Evolutionary conservation across 1,284 basidiomycete genomes (phyloP), one percentile per base, ranked within the genome.

Genomic region (Ceratobasidium sp.): DNA sequence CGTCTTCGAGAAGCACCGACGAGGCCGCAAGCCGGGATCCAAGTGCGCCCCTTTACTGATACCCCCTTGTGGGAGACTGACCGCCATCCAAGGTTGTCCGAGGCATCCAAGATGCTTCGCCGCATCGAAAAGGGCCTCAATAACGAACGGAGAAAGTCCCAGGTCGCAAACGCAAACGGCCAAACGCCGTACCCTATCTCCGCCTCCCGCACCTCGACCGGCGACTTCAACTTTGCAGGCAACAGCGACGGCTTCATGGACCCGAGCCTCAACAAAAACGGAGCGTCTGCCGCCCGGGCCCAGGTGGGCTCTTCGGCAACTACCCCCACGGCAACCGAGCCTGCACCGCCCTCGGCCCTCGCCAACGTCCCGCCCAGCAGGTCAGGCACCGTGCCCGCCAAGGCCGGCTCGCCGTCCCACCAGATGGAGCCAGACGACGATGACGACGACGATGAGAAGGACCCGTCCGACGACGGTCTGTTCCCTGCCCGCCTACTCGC

Each of bases 21-120:
- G 92, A 48, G 92, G 92, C 50, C 87, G 92, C 72, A 93, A 93
- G 78, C 92, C 92, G n/a, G 92, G 92, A 76, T 93, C 92, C 80
- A 93, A 93, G 92, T 93, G 78, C 50, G 84, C 82, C 71, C n/a
- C 18, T 34, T 52, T 41, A 12, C 34, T 70, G 53, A 32, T 75
- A 55, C 55, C 46, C 52, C 67, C 45, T 52, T 39, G n/a, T 58
- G 60, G 58, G 46, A 72, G 71, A 72, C 64, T 70, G 69, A 72
- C 73, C 73, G 64, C 59, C 72, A 28, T 36, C 30, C 30, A 76
- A 93, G 92, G 80, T 83, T 93, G 34, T 93, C 91, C 46, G 92
- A 93, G 78, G 91, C 91, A 48, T 93, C 92, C 58, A 93, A 93
- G 80, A 91, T 93, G 90, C 87, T 93, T 69, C 87, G 92, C 72